phyloP scores from a whole-genome alignment of 2,329 filamentous ascomycete species.

The Botrytis squamosa region DNA sequence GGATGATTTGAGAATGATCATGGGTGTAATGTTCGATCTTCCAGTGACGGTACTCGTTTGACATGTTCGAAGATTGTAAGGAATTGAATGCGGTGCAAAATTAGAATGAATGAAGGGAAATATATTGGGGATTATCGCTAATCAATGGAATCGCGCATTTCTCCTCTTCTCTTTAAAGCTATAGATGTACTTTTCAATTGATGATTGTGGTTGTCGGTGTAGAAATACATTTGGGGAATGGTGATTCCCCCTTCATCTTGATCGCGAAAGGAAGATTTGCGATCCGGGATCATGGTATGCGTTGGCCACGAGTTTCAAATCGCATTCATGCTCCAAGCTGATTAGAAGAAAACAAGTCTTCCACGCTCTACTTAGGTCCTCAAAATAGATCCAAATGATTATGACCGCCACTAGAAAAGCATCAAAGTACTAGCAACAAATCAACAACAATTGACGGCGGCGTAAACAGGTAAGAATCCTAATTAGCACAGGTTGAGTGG shows the following conservation, averaged over 20 bases:
- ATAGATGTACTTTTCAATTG: neutral
- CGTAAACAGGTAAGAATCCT: neutral
- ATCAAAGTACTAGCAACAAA: neutral
- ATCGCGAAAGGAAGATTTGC: slow-evolving; percentile 25
- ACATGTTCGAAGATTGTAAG: neutral
- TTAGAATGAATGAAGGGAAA: neutral
- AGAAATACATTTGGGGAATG: neutral
- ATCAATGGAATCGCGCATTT: slow-evolving; percentile 6
- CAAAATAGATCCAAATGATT: neutral
- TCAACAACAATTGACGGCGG: neutral
- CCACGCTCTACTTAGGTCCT: neutral
- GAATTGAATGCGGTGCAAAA: neutral
- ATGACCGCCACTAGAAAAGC: slow-evolving; percentile 7
- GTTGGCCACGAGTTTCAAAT: slow-evolving; percentile 39
- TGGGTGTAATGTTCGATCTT: slow-evolving; percentile 14
- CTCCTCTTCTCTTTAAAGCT: neutral
- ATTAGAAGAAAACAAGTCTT: slow-evolving; percentile 22
- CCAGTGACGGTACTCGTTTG: slow-evolving; percentile 25
- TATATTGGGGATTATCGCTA: neutral
- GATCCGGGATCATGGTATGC: slow-evolving; percentile 36
- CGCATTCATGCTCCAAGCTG: slow-evolving; percentile 33
- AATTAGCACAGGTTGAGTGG: neutral
- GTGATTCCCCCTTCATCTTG: slow-evolving; percentile 18
- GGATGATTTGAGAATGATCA: slow-evolving; percentile 30
- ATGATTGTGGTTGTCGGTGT: neutral